Evolutionary conservation across 2,329 filamentous ascomycete genomes (phyloP), one percentile per base, ranked within the genome.

Genomic region (Ceratocystis lukuohia): DNA sequence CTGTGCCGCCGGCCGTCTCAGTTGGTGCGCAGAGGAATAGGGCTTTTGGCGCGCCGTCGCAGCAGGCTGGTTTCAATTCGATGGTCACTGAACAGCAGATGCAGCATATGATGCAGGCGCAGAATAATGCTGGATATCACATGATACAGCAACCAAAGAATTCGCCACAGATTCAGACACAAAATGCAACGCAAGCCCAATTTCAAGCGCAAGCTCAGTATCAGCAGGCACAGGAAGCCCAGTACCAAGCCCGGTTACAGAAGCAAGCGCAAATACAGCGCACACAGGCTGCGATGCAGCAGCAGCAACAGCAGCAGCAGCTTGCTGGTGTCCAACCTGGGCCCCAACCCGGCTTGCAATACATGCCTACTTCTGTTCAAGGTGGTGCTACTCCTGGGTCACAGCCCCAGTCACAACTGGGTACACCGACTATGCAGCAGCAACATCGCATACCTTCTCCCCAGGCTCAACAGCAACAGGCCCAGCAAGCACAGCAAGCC

Each of bases 101-200:
- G 15, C 74, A 69, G 33, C 69, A 70, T n/a, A 33, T 62, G 22
- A 41, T 64, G 30, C 70, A 70, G 33, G 71, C 71, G 28, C 73
- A 71, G 20, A 64, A 68, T 10, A 63, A 48, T 20, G 3, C 61
- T 20, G 41, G 61, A 7, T 65, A 59, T 46, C 63, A 65, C 17
- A 46, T 57, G 50, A 65, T 61, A 6, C 63, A 56, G 22, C 41
- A 22, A 17, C 12, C 61, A 5, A 63, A 63, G 15, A 28, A 15
- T 5, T 20, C 33, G 3, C 63, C 59, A 2, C 59, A 63, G 17
- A 41, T 33, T 5, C 61, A 61, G 12, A 1, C 20, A 12, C 64
- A 65, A 50, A 15, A 10, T 30, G 61, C 65, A 46, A 33, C 57
- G 22, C 61, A 50, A 8, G 30, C 41, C 17, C 64, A 62, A 8